Base-by-base conservation (phyloP, 2,329 filamentous ascomycete genomes). In the Coniella lustricola region DNA sequence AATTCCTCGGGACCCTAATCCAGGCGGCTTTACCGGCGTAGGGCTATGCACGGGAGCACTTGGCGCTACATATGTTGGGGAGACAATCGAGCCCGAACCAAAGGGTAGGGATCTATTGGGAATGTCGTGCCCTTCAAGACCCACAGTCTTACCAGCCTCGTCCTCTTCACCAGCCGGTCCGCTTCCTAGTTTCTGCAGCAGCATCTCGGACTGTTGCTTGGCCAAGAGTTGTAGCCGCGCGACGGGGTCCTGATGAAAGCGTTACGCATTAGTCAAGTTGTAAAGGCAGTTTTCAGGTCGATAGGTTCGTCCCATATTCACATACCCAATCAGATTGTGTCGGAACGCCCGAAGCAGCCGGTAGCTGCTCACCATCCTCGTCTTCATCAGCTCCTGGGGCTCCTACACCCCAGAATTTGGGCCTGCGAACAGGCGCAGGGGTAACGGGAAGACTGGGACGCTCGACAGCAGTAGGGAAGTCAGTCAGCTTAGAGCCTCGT, bases 321-420 rank as follows among this genome's bases (percentile, higher is more conserved):
- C 88, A 85, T 89, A 95, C 90, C 91, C 91, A 96, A 67, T 95
- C 88, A 63, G 81, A 77, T 76, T 95, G 90, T 65, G 81, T 75
- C 54, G 90, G 90, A 55, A 95, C 90, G 44, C 89, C 90, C 63
- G 87, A 80, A 43, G 90, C 90, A 55, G 73, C 72, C 53, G 88
- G 88, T 57, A 95, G 73, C 60, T 75, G 72, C 54, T 74, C 75
- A 54, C 71, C 67, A 33, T 71, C 71, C 44, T 79, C 72, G 48
- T 73, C 73, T 51, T 79, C 78, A 21, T 72, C 71, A 54, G 62
- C 65, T 48, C 65, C 66, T 40, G 63, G 58, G 39, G 64, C 65
- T 53, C 68, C 68, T 55, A 65, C 64, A 44, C 77, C 81, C 84
- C 82, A 88, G 64, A 85, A 86, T 44, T 71, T 82, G 31, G 77